These are phyloP conservation scores for Candida pseudofarinosa DNA, from an alignment of 805 yeast species.

Conservation along the genomic window DNA sequence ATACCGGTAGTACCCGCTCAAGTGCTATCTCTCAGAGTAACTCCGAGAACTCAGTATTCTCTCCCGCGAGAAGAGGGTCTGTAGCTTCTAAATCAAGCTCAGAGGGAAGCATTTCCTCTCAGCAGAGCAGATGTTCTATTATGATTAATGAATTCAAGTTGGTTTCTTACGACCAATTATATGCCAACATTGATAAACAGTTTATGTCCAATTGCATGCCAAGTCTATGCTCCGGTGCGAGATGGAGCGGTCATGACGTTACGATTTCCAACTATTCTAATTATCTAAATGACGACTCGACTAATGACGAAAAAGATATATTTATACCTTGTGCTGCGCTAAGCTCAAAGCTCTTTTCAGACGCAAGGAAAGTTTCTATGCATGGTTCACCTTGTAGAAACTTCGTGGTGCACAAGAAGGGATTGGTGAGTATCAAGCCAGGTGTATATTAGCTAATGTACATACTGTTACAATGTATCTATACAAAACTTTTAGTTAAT, in stretches of 20 bases:
- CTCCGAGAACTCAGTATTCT: conserved; percentile 1
- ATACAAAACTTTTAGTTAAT: too few species aligned
- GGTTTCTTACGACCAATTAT: conserved; percentile 11
- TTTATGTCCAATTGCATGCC: conserved; percentile 38
- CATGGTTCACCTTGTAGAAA: conserved; percentile 13
- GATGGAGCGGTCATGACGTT: conserved; percentile 24
- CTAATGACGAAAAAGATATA: conserved; percentile 3
- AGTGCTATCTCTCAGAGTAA: background rate
- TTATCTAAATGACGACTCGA: conserved; percentile 5
- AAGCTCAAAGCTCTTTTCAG: background rate
- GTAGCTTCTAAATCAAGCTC: conserved; percentile 1
- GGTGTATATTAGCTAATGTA: background rate
- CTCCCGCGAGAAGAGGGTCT: conserved; percentile 1
- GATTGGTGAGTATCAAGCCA: conserved; percentile 20
- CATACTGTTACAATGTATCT: background rate
- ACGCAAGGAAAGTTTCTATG: conserved; percentile 2
- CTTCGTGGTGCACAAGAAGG: conserved; percentile 25
- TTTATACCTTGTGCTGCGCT: conserved; percentile 2
- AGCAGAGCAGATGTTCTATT: conserved; percentile 2
- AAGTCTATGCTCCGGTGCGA: conserved; percentile 33
- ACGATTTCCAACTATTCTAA: conserved; percentile 16
- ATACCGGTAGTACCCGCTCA: background rate
- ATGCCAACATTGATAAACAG: conserved; percentile 26
- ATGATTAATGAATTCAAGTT: conserved; percentile 9
- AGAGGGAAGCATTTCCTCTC: background rate